Evolutionary conservation across 176 grass and related monocot species (phyloP), one percentile per base, ranked within the genome.

Genomic region (Bothriochloa decipiens): DNA sequence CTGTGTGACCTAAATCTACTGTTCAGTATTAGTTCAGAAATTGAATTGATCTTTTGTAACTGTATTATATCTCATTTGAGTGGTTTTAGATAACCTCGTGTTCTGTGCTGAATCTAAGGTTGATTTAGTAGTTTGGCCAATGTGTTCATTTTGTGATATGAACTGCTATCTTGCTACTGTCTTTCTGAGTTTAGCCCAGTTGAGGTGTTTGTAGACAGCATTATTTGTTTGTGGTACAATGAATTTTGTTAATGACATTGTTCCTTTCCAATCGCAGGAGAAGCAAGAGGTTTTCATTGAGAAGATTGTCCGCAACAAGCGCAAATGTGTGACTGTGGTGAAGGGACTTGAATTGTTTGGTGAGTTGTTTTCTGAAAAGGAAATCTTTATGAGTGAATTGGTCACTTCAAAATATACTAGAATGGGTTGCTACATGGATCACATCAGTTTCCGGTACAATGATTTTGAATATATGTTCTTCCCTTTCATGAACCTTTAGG

Each of bases 271-370:
- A 68, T 5, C 73, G 63, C 75, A 99, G 97, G 97, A 96, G 1
- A 99, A 94, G 79, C 91, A 90, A 90, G 97, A 99, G 88, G 86
- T 99, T 86, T 78, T 96, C 5, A 99, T 99, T 25, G 91, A 99
- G 88, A 99, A 99, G 93, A 99, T 99, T 89, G 90, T 99, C 66
- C 97, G 97, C 60, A 99, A 99, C 79, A 99, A 99, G 75, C 97
- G 97, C 66, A 99, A 99, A 86, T 99, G 93, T 89, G 97, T 99
- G 22, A 99, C 97, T 70, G 97, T 99, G 84, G 97, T 99, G 14
- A 99, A 99, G 73, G 97, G 97, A 70, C 91, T 99, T 10, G 97
- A 99, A 65, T 81, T 99, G 37, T 99, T 99, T 86, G 91, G 97
- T 96, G 66, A 86, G 97, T 83, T 32, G 0, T 72, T 11, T 76